Conservation (phyloP, 1,139 yeast species). For the Lodderomyces jiufengensis region DNA sequence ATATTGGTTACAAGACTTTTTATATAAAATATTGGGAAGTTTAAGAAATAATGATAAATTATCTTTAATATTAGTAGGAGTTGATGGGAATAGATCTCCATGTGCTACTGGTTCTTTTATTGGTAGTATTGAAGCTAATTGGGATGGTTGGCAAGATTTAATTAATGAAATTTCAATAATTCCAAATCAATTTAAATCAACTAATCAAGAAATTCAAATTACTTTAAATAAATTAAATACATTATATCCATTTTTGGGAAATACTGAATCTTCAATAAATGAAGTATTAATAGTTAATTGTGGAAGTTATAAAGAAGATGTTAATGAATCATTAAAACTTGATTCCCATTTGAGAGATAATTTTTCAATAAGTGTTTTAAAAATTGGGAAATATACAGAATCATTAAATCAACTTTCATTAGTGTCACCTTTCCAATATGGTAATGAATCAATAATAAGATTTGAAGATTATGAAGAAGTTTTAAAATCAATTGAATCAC, state of each 20-base stretch:
- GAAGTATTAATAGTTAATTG: conserved; percentile 25
- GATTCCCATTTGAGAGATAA: conserved; percentile 9
- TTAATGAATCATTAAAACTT: neutral
- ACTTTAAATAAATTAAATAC: conserved; percentile 30
- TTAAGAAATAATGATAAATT: conserved; percentile 46
- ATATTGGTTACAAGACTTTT: conserved; percentile 20
- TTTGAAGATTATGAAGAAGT: conserved; percentile 20
- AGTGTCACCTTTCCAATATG: conserved; percentile 1
- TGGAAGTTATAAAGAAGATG: conserved; percentile 7
- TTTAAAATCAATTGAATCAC: conserved; percentile 2
- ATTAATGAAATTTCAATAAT: conserved; percentile 39
- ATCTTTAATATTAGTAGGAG: conserved; percentile 54
- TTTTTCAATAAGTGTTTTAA: conserved; percentile 24
- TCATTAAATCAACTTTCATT: conserved; percentile 14
- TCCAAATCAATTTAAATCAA: conserved; percentile 18
- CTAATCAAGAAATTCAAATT: conserved; percentile 25
- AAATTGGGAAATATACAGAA: conserved; percentile 19
- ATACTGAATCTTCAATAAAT: conserved; percentile 19
- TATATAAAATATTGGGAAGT: conserved; percentile 24
- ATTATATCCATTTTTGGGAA: conserved; percentile 28
- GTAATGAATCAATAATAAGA: conserved; percentile 18
- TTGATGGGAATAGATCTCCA: conserved; percentile 34
- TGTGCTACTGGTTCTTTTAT: conserved; percentile 47
- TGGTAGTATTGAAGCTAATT: conserved; percentile 48
- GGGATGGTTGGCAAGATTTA: conserved; percentile 58